A percentile compares a stretch with the other conserved stretches of the same genome.
Conservation (phyloP, 2,329 filamentous ascomycete genomes). For the Fusarium sambucinum region DNA sequence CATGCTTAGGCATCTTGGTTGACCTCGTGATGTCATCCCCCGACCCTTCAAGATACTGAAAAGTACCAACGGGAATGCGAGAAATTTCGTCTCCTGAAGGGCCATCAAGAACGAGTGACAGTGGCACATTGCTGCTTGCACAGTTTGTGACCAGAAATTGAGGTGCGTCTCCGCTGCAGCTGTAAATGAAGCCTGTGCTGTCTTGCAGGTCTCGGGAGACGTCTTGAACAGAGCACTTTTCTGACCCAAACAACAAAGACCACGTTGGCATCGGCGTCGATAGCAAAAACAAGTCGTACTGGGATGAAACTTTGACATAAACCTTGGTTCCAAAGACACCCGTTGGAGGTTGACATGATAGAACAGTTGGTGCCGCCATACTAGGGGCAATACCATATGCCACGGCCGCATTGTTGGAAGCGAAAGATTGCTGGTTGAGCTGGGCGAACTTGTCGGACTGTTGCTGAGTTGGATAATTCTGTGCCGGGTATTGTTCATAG, state of each 20-base stretch:
- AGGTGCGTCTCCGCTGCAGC: slow-evolving; percentile 78
- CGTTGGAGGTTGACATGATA: slow-evolving; percentile 76
- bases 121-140: slow-evolving; percentile 63
- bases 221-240: slow-evolving; percentile 71
- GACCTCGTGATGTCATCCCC: slow-evolving; percentile 58
- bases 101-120: slow-evolving; percentile 66
- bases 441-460: slow-evolving; percentile 64
- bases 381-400: slow-evolving; percentile 73
- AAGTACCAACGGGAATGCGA: slow-evolving; percentile 59
- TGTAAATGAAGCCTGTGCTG: slow-evolving; percentile 74
- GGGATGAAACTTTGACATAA: slow-evolving; percentile 78
- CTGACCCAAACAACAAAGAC: slow-evolving; percentile 81
- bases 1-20: slow-evolving; percentile 54
- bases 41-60: slow-evolving; percentile 66
- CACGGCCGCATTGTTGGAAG: slow-evolving; percentile 71
- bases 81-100: slow-evolving; percentile 66
- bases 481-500: slow-evolving; percentile 65
- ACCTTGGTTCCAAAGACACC: slow-evolving; percentile 79
- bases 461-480: slow-evolving; percentile 61
- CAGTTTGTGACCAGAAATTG: slow-evolving; percentile 65
- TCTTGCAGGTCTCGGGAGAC: slow-evolving; percentile 72
- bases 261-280: slow-evolving; percentile 68
- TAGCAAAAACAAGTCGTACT: slow-evolving; percentile 76
- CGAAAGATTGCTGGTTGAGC: slow-evolving; percentile 68
- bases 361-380: slow-evolving; percentile 64